Conservation (phyloP, 2,329 filamentous ascomycete species). For the Penicillium brevicompactum region DNA sequence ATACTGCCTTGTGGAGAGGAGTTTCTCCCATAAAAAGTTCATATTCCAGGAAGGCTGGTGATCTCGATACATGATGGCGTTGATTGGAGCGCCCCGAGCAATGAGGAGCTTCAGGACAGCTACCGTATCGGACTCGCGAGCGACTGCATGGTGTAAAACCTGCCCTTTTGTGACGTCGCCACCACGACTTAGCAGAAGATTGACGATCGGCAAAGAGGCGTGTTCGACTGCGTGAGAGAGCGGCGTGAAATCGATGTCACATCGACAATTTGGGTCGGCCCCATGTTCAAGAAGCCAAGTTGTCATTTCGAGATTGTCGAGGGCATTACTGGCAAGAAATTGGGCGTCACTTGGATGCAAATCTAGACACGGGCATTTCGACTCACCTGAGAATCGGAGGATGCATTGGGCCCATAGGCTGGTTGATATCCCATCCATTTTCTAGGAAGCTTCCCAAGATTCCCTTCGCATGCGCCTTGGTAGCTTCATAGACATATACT, state of each 20-base stretch:
- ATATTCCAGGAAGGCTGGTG: constrained; percentile 17
- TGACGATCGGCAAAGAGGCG: constrained; percentile 20
- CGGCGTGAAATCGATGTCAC: constrained; percentile 25
- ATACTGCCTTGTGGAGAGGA: background rate
- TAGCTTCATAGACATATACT: no score
- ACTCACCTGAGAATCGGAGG: constrained; percentile 25
- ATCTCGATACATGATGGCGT: constrained; percentile 24
- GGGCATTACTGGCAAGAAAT: constrained; percentile 14
- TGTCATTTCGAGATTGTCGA: constrained; percentile 25
- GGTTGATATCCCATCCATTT: constrained; percentile 21
- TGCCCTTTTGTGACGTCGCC: constrained; percentile 24
- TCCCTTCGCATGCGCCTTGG: no score
- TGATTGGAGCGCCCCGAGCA: constrained; percentile 18
- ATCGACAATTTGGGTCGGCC: constrained; percentile 30
- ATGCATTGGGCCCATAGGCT: constrained; percentile 19
- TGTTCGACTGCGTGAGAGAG: constrained; percentile 25
- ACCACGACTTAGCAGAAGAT: constrained; percentile 20
- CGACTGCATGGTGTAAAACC: constrained; percentile 24
- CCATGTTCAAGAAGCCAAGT: constrained; percentile 30
- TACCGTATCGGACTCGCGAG: constrained; percentile 16
- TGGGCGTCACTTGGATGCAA: background rate
- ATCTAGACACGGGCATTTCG: background rate
- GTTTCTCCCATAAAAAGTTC: background rate
- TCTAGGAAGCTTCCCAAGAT: no score
- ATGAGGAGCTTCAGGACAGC: constrained; percentile 21